Conservation (phyloP, 768 basidiomycete species). For the Russula brevipes region DNA sequence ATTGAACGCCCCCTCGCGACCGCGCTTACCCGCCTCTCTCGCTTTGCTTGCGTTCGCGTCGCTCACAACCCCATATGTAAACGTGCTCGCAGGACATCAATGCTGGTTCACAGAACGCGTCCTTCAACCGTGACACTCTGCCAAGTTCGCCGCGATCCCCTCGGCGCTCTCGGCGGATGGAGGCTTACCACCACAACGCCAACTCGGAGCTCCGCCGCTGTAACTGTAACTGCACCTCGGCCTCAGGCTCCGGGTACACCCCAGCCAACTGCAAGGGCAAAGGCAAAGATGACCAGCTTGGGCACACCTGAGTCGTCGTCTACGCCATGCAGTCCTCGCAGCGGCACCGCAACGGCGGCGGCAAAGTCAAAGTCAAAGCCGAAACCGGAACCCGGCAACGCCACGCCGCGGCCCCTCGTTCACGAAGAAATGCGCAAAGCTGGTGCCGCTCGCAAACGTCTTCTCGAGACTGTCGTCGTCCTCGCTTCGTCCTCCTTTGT, state of each 20-base stretch:
- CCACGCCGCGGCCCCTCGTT: conserved; percentile 12
- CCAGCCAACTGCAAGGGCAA: background rate
- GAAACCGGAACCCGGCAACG: background rate
- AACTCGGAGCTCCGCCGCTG: background rate
- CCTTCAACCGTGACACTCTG: background rate
- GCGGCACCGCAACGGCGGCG: too few relatives aligned
- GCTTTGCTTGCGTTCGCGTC: background rate
- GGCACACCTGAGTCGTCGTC: background rate
- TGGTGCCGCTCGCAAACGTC: conserved; percentile 4
- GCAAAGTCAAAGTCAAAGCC: background rate
- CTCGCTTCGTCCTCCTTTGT: background rate
- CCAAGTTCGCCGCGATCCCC: background rate
- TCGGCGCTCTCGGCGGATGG: background rate
- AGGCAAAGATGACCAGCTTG: background rate
- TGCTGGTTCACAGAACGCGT: background rate
- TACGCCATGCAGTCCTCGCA: too few relatives aligned
- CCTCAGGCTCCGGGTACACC: too few relatives aligned
- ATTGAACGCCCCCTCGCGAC: too few relatives aligned
- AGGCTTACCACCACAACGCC: background rate
- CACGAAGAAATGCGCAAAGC: conserved; percentile 7
- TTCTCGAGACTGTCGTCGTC: conserved; percentile 5
- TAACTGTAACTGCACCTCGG: background rate
- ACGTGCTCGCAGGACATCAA: background rate
- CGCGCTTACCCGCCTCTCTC: background rate
- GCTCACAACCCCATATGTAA: background rate